Evolutionary conservation across 192 early-diverging fungal genomes (phyloP).

Genomic region (Backusella macrospora): DNA sequence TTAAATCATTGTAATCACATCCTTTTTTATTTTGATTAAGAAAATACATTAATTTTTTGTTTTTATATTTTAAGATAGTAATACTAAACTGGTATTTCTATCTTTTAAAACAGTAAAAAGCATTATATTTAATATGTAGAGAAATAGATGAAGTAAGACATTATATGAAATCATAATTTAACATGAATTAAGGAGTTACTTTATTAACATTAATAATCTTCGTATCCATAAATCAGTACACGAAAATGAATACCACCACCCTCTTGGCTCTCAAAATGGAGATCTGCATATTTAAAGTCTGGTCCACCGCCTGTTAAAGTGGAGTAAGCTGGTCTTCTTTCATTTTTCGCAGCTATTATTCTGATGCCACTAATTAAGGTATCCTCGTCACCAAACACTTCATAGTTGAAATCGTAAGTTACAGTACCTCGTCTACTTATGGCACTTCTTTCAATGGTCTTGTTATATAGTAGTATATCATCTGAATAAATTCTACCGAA

Average conservation of each 20-base stretch:
- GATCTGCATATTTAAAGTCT: neutral
- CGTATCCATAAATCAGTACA: neutral
- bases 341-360: neutral
- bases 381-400: conserved; percentile 1
- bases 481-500: conserved; percentile 1
- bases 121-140: too few species aligned
- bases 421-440: neutral
- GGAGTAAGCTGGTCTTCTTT: neutral
- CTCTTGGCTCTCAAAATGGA: neutral
- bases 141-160: too few species aligned
- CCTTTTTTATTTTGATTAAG: too few species aligned
- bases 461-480: conserved; percentile 4
- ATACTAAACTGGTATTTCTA: too few species aligned
- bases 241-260: conserved; percentile 2
- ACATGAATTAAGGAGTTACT: neutral
- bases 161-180: neutral
- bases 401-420: conserved; percentile 1
- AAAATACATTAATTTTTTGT: too few species aligned
- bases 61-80: too few species aligned
- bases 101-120: too few species aligned
- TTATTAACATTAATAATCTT: neutral
- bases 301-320: neutral
- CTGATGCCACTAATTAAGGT: neutral
- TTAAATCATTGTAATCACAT: too few species aligned
- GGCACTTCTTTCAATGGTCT: neutral